These are phyloP conservation scores for Lomentospora prolificans DNA, from an alignment of 2,329 filamentous ascomycete species.

Conservation along the genomic window DNA sequence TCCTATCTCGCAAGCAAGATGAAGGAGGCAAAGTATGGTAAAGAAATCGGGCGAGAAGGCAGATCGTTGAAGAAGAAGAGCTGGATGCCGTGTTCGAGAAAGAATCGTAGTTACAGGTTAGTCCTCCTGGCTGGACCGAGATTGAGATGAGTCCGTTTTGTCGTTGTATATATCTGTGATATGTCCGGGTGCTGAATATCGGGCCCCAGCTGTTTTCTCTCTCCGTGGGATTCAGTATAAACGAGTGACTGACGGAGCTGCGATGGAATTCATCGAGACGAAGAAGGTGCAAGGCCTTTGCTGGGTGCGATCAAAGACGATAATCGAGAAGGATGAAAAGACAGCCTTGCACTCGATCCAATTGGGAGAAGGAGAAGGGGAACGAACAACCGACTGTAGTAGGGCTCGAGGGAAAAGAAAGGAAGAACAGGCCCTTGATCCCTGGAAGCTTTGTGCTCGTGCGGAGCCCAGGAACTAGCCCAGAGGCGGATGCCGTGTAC, in stretches of 20 bases:
- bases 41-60: no score
- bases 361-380: background rate
- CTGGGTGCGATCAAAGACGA: background rate
- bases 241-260: conserved; percentile 7
- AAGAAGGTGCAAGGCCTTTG: background rate
- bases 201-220: background rate
- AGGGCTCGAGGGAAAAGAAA: background rate
- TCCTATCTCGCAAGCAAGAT: background rate
- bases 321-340: background rate
- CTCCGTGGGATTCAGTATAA: background rate
- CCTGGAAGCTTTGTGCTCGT: background rate
- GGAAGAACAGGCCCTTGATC: background rate
- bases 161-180: no score
- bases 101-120: no score
- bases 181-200: background rate
- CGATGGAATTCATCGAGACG: background rate
- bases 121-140: no score
- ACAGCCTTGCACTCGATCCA: background rate
- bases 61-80: no score
- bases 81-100: no score
- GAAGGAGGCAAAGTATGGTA: background rate
- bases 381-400: background rate
- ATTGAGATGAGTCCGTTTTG: no score
- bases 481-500: background rate
- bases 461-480: background rate